Conservation (phyloP, 139 green algal species). For the Eudorina sp. region DNA sequence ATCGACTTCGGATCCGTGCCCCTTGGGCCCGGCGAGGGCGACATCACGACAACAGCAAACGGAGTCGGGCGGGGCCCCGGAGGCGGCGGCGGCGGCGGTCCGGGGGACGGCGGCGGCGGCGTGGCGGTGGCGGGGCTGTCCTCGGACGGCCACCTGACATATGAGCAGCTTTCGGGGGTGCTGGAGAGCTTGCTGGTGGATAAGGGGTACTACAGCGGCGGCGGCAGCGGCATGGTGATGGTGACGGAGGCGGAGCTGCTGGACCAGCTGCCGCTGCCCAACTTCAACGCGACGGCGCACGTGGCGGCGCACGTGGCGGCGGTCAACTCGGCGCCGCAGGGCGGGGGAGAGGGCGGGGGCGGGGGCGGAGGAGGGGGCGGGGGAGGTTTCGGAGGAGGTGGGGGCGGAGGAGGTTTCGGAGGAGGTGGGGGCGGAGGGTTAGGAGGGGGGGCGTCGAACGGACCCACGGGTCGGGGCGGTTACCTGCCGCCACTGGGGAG, state of each 20-base stretch:
- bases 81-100: background rate
- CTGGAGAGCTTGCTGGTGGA: slow-evolving; percentile 58
- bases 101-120: background rate
- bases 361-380: background rate
- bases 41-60: background rate
- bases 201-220: slow-evolving; percentile 55
- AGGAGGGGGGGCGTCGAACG: background rate
- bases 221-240: background rate
- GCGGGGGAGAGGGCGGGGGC: background rate
- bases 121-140: background rate
- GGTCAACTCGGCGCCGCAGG: background rate
- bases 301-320: background rate
- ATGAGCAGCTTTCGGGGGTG: slow-evolving; percentile 55
- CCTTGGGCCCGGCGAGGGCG: slow-evolving; percentile 10
- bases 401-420: background rate
- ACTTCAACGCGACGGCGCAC: slow-evolving; percentile 46
- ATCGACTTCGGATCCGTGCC: slow-evolving; percentile 57
- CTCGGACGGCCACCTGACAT: slow-evolving; percentile 44
- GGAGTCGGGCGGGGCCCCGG: background rate
- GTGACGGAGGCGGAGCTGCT: slow-evolving; percentile 52
- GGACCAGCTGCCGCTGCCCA: slow-evolving; percentile 52
- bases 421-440: background rate
- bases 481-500: slow-evolving; percentile 4
- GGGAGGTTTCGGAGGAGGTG: background rate
- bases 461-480: background rate